A percentile compares a stretch with the other conserved stretches of the same genome.
phyloP scores from a whole-genome alignment of 768 basidiomycete species.

The Russula lepida region DNA sequence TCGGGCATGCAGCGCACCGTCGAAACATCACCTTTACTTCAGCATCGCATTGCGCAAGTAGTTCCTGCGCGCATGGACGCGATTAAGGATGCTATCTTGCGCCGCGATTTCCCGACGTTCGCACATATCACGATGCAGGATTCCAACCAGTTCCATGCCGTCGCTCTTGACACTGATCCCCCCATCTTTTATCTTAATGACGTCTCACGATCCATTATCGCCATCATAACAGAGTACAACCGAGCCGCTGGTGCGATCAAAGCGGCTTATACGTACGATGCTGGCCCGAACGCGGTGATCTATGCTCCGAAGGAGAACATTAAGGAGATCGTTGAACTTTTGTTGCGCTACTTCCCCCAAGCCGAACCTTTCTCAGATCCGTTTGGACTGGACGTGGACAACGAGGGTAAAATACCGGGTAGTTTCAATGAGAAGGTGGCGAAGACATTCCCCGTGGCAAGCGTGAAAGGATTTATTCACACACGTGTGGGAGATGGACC shows the following conservation, averaged over 20 bases:
- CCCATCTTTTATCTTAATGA: constrained; percentile 99
- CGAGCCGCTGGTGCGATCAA: constrained; percentile 62
- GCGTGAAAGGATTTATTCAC: constrained; percentile 86
- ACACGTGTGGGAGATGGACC: constrained; percentile 92
- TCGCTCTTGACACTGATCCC: constrained; percentile 91
- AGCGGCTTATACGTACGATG: constrained; percentile 98
- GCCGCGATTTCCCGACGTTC: constrained; percentile 79
- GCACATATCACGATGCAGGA: constrained; percentile 93
- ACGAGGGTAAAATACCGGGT: constrained; percentile 44
- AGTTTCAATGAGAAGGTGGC: constrained; percentile 79
- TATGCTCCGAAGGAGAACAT: constrained; percentile 77
- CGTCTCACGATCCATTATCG: constrained; percentile 87
- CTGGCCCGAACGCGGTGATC: constrained; percentile 97
- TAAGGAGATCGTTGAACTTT: constrained; percentile 64
- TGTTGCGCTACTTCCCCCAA: constrained; percentile 85
- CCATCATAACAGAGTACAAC: constrained; percentile 88
- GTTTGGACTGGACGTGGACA: constrained; percentile 41
- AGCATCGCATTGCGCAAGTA: constrained; percentile 79
- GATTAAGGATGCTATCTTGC: constrained; percentile 73
- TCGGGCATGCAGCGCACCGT: constrained; percentile 98
- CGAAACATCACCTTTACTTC: constrained; percentile 79
- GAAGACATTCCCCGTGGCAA: constrained; percentile 60
- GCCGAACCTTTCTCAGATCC: constrained; percentile 67
- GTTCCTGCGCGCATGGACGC: constrained; percentile 81
- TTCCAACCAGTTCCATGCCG: constrained; percentile 98